Conservation (phyloP, 2,329 filamentous ascomycete species). For the Trichophyton rubrum region DNA sequence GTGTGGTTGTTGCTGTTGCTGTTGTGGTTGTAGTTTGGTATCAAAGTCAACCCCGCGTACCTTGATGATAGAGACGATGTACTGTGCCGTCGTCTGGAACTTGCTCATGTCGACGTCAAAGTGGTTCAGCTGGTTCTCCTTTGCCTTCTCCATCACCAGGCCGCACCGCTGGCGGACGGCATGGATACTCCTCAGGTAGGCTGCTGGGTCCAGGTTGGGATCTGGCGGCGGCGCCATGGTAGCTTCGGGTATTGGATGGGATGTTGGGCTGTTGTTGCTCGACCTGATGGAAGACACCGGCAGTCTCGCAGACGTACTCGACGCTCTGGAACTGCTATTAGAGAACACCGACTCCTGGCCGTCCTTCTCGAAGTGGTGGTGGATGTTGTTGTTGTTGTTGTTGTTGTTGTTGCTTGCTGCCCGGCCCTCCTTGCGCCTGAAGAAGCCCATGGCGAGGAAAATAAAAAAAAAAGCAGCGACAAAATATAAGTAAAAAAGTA, state of each 20-base stretch:
- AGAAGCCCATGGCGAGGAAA: conserved; percentile 26
- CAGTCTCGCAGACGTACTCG: conserved; percentile 39
- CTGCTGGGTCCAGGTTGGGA: conserved; percentile 73
- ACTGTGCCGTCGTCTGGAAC: conserved; percentile 69
- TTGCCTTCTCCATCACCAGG: conserved; percentile 63
- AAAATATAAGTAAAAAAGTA: background rate
- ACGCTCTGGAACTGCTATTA: conserved; percentile 33
- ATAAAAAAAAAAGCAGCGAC: background rate
- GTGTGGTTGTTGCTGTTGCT: too few species aligned
- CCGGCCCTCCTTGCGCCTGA: conserved; percentile 37
- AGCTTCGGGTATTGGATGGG: conserved; percentile 51
- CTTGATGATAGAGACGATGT: conserved; percentile 91
- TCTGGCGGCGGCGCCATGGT: conserved; percentile 76
- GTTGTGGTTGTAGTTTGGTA: too few species aligned
- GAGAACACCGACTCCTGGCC: conserved; percentile 29
- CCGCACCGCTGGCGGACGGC: conserved; percentile 70
- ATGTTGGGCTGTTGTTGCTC: conserved; percentile 34
- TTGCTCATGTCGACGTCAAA: conserved; percentile 82
- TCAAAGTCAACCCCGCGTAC: conserved; percentile 33
- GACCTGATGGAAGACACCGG: conserved; percentile 28
- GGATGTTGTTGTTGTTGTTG: background rate
- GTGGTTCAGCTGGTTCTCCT: conserved; percentile 64
- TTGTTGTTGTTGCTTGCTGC: conserved; percentile 9
- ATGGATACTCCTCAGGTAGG: conserved; percentile 79
- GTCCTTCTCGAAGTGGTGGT: conserved; percentile 20